phyloP scores from a whole-genome alignment of 257 asterid species.

The Solanum rostratum region DNA sequence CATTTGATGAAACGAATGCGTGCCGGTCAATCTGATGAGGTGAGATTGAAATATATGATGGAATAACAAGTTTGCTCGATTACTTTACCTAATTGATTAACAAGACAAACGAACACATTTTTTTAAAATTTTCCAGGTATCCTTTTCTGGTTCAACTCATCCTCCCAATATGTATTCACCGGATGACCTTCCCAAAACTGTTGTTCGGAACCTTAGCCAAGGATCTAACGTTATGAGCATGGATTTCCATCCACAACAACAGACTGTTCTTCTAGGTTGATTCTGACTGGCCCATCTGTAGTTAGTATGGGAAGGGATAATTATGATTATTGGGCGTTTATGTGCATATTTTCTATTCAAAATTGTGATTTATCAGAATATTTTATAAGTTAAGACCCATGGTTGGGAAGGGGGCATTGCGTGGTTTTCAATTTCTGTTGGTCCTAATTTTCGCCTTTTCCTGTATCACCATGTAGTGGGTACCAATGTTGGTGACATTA shows the following conservation, averaged over 20 bases:
- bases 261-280: constrained; percentile 88
- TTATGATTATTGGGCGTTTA: background rate
- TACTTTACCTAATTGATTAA: background rate
- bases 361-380: background rate
- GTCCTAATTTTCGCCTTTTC: background rate
- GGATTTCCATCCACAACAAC: constrained; percentile 97
- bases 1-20: constrained; percentile 82
- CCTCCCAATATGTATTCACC: constrained; percentile 59
- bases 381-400: background rate
- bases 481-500: constrained; percentile 94
- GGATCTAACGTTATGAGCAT: constrained; percentile 97
- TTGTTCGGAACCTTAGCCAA: constrained; percentile 72
- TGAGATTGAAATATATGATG: constrained; percentile 8
- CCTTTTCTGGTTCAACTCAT: constrained; percentile 81
- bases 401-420: background rate
- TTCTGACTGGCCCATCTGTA: background rate
- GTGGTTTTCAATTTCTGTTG: background rate
- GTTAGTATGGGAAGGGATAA: background rate
- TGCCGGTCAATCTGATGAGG: constrained; percentile 82
- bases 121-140: constrained; percentile 36
- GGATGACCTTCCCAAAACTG: constrained; percentile 94
- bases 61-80: background rate
- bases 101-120: background rate
- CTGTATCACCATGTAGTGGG: constrained; percentile 53
- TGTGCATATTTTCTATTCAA: background rate